These are phyloP conservation scores for Diatrype stigma DNA, from an alignment of 2,329 filamentous ascomycete species.

Conservation along the genomic window DNA sequence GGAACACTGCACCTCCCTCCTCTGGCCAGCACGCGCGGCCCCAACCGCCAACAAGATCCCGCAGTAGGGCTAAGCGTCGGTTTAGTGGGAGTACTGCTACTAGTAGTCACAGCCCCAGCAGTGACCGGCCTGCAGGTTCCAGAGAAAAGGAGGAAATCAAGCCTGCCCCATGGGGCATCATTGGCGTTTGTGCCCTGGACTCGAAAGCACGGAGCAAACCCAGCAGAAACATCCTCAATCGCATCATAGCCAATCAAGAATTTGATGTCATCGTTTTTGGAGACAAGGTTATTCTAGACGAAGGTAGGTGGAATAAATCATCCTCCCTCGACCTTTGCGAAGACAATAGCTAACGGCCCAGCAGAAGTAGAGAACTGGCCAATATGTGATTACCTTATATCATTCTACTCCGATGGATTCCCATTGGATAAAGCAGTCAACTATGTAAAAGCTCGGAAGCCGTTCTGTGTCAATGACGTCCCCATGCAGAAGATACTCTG, in stretches of 20 bases:
- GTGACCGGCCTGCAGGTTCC: slow-evolving; percentile 55
- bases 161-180: slow-evolving; percentile 60
- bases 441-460: slow-evolving; percentile 87
- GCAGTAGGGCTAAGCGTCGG: slow-evolving; percentile 67
- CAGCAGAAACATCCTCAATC: slow-evolving; percentile 91
- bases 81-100: slow-evolving; percentile 79
- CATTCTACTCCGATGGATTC: slow-evolving; percentile 97
- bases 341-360: slow-evolving; percentile 19
- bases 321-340: not conserved
- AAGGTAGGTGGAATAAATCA: slow-evolving; percentile 50
- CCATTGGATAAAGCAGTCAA: slow-evolving; percentile 95
- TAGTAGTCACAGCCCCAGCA: slow-evolving; percentile 76
- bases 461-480: slow-evolving; percentile 95
- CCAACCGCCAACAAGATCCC: slow-evolving; percentile 51
- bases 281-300: slow-evolving; percentile 96
- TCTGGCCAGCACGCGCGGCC: slow-evolving; percentile 31
- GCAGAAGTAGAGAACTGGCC: slow-evolving; percentile 38
- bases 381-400: slow-evolving; percentile 81
- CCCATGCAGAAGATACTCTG: slow-evolving; percentile 96
- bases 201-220: slow-evolving; percentile 96
- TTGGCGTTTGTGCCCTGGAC: slow-evolving; percentile 93
- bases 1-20: slow-evolving; percentile 30
- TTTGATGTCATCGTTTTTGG: slow-evolving; percentile 98
- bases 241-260: slow-evolving; percentile 82
- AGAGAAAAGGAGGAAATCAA: slow-evolving; percentile 58